Conservation (phyloP, 495 filamentous ascomycete genomes). For the Baudoinia panamericana region DNA sequence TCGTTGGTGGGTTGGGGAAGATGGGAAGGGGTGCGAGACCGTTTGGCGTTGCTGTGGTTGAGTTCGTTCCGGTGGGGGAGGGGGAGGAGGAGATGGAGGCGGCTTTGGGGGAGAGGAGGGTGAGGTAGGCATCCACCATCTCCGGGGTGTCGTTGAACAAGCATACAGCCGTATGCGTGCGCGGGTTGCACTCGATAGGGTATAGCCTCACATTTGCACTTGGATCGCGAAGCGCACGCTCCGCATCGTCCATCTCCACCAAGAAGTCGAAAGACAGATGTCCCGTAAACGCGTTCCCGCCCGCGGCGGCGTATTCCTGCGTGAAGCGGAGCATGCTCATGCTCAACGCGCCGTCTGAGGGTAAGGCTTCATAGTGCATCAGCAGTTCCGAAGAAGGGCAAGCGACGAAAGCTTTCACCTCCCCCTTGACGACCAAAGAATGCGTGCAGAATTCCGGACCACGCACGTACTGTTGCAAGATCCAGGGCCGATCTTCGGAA, state of each 20-base stretch:
- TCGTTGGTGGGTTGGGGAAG: slow-evolving; percentile 22
- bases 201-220: slow-evolving; percentile 28
- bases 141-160: slow-evolving; percentile 31
- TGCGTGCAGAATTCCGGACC: slow-evolving; percentile 60
- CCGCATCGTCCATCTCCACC: slow-evolving; percentile 28
- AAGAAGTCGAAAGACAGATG: slow-evolving; percentile 58
- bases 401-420: slow-evolving; percentile 49
- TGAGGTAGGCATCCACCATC: slow-evolving; percentile 23
- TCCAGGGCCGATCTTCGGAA: slow-evolving; percentile 43
- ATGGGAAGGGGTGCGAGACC: slow-evolving; percentile 12
- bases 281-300: slow-evolving; percentile 44
- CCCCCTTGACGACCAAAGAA: slow-evolving; percentile 45
- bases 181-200: slow-evolving; percentile 52
- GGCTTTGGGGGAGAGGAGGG: slow-evolving; percentile 9
- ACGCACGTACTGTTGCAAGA: slow-evolving; percentile 53
- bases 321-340: slow-evolving; percentile 50
- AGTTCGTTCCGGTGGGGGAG: too few relatives aligned
- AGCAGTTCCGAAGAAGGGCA: slow-evolving; percentile 44
- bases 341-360: slow-evolving; percentile 38
- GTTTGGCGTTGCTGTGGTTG: slow-evolving; percentile 2
- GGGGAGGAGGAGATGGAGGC: not conserved
- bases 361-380: slow-evolving; percentile 50
- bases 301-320: slow-evolving; percentile 37
- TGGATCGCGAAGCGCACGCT: slow-evolving; percentile 16
- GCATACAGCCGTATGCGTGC: slow-evolving; percentile 46